Percentiles rank a stretch among this genome's conserved stretches.
Conservation (phyloP, 2,329 filamentous ascomycete genomes). For the Aspergillus ruber region DNA sequence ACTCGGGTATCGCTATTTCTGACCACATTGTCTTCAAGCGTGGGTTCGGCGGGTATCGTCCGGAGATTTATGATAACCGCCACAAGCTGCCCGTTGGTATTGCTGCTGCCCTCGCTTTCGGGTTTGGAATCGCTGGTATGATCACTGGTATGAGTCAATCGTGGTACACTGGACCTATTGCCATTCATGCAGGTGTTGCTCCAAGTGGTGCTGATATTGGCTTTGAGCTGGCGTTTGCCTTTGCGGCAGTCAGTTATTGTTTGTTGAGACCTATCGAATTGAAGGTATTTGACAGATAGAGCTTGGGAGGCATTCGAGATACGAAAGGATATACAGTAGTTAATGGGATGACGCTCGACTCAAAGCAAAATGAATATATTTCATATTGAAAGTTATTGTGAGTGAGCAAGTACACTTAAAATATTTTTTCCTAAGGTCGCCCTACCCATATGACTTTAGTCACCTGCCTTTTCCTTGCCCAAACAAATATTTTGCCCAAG, state of each 20-base stretch:
- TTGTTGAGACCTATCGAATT: conserved; percentile 46
- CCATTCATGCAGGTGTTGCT: conserved; percentile 49
- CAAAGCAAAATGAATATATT: too few species aligned
- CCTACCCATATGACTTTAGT: not conserved
- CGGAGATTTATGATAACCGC: conserved; percentile 53
- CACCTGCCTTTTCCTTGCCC: too few species aligned
- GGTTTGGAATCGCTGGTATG: conserved; percentile 59
- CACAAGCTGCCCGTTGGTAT: conserved; percentile 56
- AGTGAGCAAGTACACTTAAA: too few species aligned
- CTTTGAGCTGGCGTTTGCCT: conserved; percentile 61
- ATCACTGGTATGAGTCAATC: conserved; percentile 63
- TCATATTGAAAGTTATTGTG: too few species aligned
- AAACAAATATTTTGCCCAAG: too few species aligned
- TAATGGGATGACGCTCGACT: too few species aligned
- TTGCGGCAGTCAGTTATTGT: conserved; percentile 50
- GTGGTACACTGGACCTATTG: conserved; percentile 65
- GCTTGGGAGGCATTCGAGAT: too few species aligned
- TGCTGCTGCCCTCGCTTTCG: conserved; percentile 58
- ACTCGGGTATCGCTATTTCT: conserved; percentile 57
- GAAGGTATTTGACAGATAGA: conserved; percentile 37
- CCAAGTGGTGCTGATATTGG: conserved; percentile 51
- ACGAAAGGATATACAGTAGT: too few species aligned
- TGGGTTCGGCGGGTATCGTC: conserved; percentile 54
- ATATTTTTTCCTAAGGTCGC: not conserved
- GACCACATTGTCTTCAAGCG: conserved; percentile 65